Conservation (phyloP, 73 alveolate genomes). For the Uronychia binucleata region DNA sequence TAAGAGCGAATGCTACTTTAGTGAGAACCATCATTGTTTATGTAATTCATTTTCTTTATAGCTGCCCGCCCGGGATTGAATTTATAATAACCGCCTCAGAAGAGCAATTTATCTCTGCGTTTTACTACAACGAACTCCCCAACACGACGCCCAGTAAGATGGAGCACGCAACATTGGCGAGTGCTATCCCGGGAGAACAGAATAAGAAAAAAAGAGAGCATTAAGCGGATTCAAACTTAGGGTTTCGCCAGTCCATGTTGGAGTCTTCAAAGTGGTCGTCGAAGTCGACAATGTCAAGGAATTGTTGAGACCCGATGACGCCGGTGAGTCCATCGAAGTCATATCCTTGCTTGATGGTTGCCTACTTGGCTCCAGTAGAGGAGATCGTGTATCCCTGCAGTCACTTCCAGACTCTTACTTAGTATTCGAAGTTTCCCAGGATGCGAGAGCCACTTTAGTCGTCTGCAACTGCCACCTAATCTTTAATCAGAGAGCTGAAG, state of each 20-base stretch:
- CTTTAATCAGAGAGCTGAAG: too few species aligned
- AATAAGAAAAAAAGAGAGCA: background rate
- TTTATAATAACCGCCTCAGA: background rate
- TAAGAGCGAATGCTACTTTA: background rate
- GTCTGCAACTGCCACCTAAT: too few species aligned
- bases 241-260: conserved; percentile 25
- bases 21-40: background rate
- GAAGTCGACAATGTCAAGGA: conserved; percentile 23
- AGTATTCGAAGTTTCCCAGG: too few species aligned
- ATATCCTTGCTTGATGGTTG: background rate
- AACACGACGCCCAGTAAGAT: too few species aligned
- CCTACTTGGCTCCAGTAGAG: background rate
- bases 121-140: too few species aligned
- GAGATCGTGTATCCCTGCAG: background rate
- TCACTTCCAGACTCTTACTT: too few species aligned
- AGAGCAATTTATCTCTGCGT: too few species aligned
- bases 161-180: too few species aligned
- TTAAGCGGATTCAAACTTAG: background rate
- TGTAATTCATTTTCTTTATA: background rate
- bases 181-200: too few species aligned
- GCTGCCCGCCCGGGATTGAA: background rate
- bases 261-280: conserved; percentile 35
- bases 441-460: too few species aligned
- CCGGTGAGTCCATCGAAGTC: background rate
- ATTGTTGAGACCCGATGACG: background rate